Percentiles rank a stretch among this genome's conserved stretches.
These are phyloP conservation scores for Crithidia thermophila DNA, from an alignment of 208 protist species.

Conservation along the genomic window DNA sequence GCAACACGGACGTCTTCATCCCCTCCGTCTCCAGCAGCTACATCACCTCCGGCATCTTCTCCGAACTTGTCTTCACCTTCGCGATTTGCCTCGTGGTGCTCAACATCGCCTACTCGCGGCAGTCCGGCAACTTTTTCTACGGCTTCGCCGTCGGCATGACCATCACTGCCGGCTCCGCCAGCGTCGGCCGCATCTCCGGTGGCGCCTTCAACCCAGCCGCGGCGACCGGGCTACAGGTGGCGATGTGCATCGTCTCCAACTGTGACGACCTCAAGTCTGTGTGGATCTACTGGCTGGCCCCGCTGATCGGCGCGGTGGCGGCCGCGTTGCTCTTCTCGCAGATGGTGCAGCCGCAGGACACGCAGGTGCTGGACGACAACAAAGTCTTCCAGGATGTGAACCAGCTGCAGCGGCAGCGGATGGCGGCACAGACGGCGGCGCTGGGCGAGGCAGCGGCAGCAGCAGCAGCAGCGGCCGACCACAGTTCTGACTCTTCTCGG, in stretches of 20 bases:
- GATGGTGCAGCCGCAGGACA: slow-evolving; percentile 64
- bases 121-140: slow-evolving; percentile 80
- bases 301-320: slow-evolving; percentile 58
- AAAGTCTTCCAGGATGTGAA: slow-evolving; percentile 44
- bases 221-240: slow-evolving; percentile 79
- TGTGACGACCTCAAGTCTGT: slow-evolving; percentile 70
- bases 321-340: slow-evolving; percentile 73
- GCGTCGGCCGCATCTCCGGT: slow-evolving; percentile 69
- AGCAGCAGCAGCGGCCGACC: neutral
- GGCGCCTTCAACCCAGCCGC: slow-evolving; percentile 87
- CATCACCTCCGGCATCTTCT: slow-evolving; percentile 74
- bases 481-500: neutral
- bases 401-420: slow-evolving; percentile 25
- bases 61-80: slow-evolving; percentile 86
- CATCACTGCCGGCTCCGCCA: slow-evolving; percentile 62
- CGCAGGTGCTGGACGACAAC: slow-evolving; percentile 50
- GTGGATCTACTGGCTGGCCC: slow-evolving; percentile 88
- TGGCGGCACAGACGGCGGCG: slow-evolving; percentile 18
- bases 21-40: slow-evolving; percentile 57
- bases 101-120: slow-evolving; percentile 72
- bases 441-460: slow-evolving; percentile 7
- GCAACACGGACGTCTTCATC: slow-evolving; percentile 70
- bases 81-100: slow-evolving; percentile 75
- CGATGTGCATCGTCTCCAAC: slow-evolving; percentile 67
- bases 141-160: slow-evolving; percentile 87